Percentiles rank a stretch among this genome's conserved stretches.
phyloP scores from a whole-genome alignment of 805 yeast species.

The Yamadazyma kitorensis region DNA sequence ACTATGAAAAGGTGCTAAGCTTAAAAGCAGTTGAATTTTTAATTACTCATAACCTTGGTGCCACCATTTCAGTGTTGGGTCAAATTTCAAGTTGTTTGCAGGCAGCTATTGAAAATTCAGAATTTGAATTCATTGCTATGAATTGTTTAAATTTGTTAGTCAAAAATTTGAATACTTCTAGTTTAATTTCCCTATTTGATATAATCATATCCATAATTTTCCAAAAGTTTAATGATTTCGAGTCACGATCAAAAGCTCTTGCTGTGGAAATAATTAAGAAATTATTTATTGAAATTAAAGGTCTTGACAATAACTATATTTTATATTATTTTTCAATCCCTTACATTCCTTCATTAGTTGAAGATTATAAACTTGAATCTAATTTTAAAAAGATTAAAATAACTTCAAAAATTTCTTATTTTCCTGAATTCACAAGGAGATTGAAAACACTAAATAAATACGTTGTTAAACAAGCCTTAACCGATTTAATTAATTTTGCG shows the following conservation, averaged over 20 bases:
- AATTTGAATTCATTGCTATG: constrained; percentile 60
- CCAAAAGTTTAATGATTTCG: constrained; percentile 61
- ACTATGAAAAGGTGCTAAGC: constrained; percentile 66
- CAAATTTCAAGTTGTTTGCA: constrained; percentile 86
- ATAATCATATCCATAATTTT: constrained; percentile 69
- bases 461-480: constrained; percentile 70
- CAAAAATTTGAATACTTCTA: constrained; percentile 50
- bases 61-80: constrained; percentile 59
- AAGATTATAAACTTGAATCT: constrained; percentile 14
- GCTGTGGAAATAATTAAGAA: constrained; percentile 50
- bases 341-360: constrained; percentile 35
- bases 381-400: constrained; percentile 29
- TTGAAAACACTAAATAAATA: constrained; percentile 61
- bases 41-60: constrained; percentile 54
- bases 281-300: constrained; percentile 28
- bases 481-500: constrained; percentile 57
- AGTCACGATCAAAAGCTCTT: constrained; percentile 44
- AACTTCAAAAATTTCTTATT: constrained; percentile 31
- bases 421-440: constrained; percentile 54
- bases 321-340: constrained; percentile 55
- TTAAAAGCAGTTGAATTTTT: constrained; percentile 72
- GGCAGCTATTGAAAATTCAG: constrained; percentile 63
- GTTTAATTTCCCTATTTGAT: constrained; percentile 66
- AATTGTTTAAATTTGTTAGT: constrained; percentile 67
- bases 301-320: constrained; percentile 36